Evolutionary conservation across 176 grass and related monocot species (phyloP), one percentile per base, ranked within the genome.

Genomic region (Carex scoparia): DNA sequence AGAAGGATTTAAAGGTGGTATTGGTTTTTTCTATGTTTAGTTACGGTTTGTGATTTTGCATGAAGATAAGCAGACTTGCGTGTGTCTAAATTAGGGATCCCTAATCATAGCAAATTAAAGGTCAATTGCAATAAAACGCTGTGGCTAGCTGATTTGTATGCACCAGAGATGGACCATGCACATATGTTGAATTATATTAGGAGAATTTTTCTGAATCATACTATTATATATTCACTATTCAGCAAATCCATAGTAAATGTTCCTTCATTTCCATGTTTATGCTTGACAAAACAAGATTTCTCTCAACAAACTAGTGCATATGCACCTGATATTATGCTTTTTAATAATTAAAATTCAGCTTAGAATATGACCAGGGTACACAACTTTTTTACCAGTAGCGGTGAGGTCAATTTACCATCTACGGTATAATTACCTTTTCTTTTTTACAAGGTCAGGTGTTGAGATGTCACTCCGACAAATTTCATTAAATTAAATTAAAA

Each of bases 71-170:
- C 51, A 15, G 74, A 79, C 53, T 58, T 58, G 51, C 28, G 35
- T 79, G 74, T 2, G 30, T 57, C 53, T 35, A 58, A 79, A 79
- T 79, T 79, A 79, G 51, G 74, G 57, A 3, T 53, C 51, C 18
- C 74, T 79, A 79, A 58, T 57, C 74, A 57, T 79, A 79, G 74
- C 12, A 79, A 79, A 79, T 57, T 58, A 18, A 78, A 2, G 5
- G 13, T 9, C 7, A 73, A 74, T 51, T 78, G 51, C 74, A n/a
- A 78, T 33, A 56, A 56, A 58, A 35, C 32, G 5, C 23, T 57
- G 28, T 10, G 53, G 7, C 3, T 78, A 58, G 13, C 18, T 30
- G 3, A 27, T 35, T 67, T 53, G n/a, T 73, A 19, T 27, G 18
- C 9, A 49, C 42, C 16, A 27, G 69, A 48, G 44, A 46, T 73